Percentiles rank a stretch among this genome's conserved stretches.
phyloP scores from a whole-genome alignment of 768 basidiomycete species.

The Pleurotus ostreatus region DNA sequence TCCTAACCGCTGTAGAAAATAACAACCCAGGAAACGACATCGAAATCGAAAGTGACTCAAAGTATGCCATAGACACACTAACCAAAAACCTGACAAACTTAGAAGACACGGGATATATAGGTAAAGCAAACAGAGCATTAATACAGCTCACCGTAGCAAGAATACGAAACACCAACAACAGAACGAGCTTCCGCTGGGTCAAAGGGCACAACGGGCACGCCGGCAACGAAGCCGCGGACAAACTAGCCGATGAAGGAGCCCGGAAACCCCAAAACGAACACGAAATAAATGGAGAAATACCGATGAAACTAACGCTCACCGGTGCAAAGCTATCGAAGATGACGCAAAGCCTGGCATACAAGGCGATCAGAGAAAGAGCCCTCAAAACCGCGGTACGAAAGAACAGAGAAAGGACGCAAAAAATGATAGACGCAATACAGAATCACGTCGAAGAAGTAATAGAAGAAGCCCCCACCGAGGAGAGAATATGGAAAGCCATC shows the following conservation, averaged over 20 bases:
- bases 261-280: constrained; percentile 3
- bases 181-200: constrained; percentile 18
- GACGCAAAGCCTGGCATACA: constrained; percentile 16
- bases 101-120: constrained; percentile 25
- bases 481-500: constrained; percentile 10
- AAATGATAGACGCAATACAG: constrained; percentile 4
- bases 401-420: neutral
- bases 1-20: constrained; percentile 6
- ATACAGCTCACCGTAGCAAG: constrained; percentile 3
- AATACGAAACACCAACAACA: constrained; percentile 10
- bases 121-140: constrained; percentile 11
- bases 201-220: constrained; percentile 19
- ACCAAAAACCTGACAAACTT: constrained; percentile 14
- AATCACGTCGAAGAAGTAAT: neutral
- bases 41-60: constrained; percentile 4
- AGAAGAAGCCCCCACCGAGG: neutral
- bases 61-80: constrained; percentile 16
- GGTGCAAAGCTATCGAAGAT: constrained; percentile 14
- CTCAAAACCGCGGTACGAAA: neutral
- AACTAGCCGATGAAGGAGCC: constrained; percentile 14
- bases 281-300: neutral
- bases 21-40: neutral
- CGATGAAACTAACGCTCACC: neutral
- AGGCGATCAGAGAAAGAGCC: constrained; percentile 1
- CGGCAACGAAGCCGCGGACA: constrained; percentile 20